phyloP scores from a whole-genome alignment of 306 rosid genomes.

The Cucurbita maxima region DNA sequence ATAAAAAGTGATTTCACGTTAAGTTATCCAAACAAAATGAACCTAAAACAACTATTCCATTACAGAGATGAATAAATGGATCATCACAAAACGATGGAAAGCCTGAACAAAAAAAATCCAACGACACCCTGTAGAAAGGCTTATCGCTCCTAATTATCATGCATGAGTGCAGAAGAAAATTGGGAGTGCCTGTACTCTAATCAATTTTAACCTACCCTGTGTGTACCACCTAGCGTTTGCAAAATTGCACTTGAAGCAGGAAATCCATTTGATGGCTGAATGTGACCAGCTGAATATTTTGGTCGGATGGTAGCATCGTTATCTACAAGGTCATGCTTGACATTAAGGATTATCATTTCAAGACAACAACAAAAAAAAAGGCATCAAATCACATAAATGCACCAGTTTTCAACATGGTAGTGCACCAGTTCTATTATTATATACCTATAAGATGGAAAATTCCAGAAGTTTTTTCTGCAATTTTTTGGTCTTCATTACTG shows the following conservation, averaged over 20 bases:
- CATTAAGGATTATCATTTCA: neutral
- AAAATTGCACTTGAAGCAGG: constrained; percentile 30
- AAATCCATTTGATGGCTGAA: constrained; percentile 37
- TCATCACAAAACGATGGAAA: neutral
- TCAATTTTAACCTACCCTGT: constrained; percentile 21
- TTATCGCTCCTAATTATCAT: neutral
- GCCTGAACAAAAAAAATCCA: neutral
- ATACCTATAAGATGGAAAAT: constrained; percentile 67
- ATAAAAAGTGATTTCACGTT: neutral
- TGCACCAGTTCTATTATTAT: constrained; percentile 9
- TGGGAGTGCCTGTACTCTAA: neutral
- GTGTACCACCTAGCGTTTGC: constrained; percentile 33
- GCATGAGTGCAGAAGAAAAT: neutral
- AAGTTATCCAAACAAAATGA: neutral
- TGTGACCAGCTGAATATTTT: constrained; percentile 32
- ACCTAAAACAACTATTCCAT: neutral
- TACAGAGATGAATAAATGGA: neutral
- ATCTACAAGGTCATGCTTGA: constrained; percentile 31
- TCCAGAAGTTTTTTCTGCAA: constrained; percentile 40
- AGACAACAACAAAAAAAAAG: neutral
- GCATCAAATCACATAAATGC: neutral
- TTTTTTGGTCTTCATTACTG: constrained; percentile 33
- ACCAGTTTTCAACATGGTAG: neutral
- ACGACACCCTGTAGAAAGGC: neutral
- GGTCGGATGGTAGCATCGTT: constrained; percentile 24